A percentile compares a stretch with the other conserved stretches of the same genome.
Evolutionary conservation across 1,284 basidiomycete species (phyloP).

Genomic region (Cutaneotrichosporon curvatum): DNA sequence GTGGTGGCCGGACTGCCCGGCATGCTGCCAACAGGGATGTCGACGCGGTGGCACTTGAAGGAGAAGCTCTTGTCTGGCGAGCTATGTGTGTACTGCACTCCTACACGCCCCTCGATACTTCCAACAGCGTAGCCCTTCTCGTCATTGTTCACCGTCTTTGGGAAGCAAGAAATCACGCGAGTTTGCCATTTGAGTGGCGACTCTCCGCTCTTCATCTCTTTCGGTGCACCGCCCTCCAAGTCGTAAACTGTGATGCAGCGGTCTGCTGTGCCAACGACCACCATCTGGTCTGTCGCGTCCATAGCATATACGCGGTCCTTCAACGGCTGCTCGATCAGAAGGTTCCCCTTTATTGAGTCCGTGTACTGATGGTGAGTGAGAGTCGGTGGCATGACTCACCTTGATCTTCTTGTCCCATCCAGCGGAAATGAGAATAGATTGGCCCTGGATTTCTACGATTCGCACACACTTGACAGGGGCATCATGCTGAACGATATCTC

Average conservation of each 20-base stretch:
- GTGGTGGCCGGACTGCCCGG: constrained; percentile 27
- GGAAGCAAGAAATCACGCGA: constrained; percentile 79
- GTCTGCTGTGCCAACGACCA: constrained; percentile 84
- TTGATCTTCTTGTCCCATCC: constrained; percentile 90
- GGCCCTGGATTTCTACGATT: constrained; percentile 58
- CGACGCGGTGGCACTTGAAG: constrained; percentile 90
- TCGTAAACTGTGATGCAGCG: constrained; percentile 76
- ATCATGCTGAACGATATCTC: constrained; percentile 79
- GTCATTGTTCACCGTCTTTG: constrained; percentile 48
- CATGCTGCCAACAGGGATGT: constrained; percentile 44
- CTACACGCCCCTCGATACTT: constrained; percentile 90
- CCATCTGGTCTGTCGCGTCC: constrained; percentile 48
- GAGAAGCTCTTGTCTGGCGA: constrained; percentile 72
- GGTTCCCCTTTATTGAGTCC: constrained; percentile 68
- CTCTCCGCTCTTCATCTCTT: constrained; percentile 48
- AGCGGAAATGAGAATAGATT: constrained; percentile 65
- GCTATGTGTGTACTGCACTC: constrained; percentile 66
- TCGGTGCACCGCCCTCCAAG: constrained; percentile 64
- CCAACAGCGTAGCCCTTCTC: constrained; percentile 81
- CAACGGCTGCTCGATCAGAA: constrained; percentile 69
- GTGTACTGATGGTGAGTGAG: constrained; percentile 61
- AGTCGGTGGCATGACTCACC: constrained; percentile 46
- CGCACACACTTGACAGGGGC: constrained; percentile 68
- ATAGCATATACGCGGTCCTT: constrained; percentile 76
- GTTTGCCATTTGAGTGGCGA: constrained; percentile 95